These are phyloP conservation scores for Ceratobasidium sp. DNA, from an alignment of 1,284 basidiomycete species.

Conservation along the genomic window DNA sequence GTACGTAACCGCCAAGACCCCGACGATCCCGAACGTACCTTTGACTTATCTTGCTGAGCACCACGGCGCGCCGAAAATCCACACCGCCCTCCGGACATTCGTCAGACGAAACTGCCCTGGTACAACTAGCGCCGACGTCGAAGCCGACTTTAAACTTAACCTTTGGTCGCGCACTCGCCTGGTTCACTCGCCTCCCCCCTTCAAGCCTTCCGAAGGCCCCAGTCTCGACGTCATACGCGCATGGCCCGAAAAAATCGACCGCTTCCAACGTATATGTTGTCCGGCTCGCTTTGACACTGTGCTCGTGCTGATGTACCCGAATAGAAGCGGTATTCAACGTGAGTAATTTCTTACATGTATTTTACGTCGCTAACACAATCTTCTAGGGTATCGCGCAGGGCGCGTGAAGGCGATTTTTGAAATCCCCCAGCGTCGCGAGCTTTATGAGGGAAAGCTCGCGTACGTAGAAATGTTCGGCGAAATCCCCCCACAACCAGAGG, in stretches of 20 bases:
- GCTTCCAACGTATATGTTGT: not conserved
- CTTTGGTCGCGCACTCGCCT: constrained; percentile 1
- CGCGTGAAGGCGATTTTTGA: not conserved
- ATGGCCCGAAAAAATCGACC: constrained; percentile 1
- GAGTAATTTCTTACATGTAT: not conserved
- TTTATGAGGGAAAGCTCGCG: not conserved
- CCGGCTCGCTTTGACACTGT: constrained; percentile 19
- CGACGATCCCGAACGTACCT: not conserved
- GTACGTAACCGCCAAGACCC: not conserved
- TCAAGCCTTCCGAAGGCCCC: constrained; percentile 6
- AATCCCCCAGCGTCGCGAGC: not conserved
- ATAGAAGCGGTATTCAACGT: not conserved
- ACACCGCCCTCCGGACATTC: not conserved
- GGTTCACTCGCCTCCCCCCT: not conserved
- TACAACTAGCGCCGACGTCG: not conserved
- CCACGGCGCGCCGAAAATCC: not conserved
- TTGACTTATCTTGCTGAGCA: not conserved
- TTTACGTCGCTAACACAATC: no score
- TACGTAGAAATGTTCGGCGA: constrained; percentile 9
- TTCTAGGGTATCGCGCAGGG: not conserved
- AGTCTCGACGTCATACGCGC: constrained; percentile 7
- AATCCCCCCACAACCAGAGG: no score
- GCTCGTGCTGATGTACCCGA: not conserved
- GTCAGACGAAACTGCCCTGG: not conserved
- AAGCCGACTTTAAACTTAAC: not conserved